Evolutionary conservation across 2,329 filamentous ascomycete species (phyloP).

Genomic region (Phialophora tarda): DNA sequence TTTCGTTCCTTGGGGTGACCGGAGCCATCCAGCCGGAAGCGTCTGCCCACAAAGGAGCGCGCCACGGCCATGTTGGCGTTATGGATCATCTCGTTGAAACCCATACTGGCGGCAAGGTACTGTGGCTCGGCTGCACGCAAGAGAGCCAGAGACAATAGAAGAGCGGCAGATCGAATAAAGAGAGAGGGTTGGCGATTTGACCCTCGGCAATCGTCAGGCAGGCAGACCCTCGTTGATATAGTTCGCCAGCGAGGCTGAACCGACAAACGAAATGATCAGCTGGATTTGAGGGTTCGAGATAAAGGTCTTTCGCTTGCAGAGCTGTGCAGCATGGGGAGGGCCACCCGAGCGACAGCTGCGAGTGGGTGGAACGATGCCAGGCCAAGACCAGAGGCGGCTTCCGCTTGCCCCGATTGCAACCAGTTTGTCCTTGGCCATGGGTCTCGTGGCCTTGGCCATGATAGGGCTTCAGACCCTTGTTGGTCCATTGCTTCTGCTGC

Average conservation of each 20-base stretch:
- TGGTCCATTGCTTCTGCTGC: slow-evolving; percentile 7
- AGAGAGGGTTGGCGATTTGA: background rate
- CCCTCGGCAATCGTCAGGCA: background rate
- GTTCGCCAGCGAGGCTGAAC: slow-evolving; percentile 9
- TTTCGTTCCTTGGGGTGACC: slow-evolving; percentile 77
- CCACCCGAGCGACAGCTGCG: background rate
- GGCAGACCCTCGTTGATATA: background rate
- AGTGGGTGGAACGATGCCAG: slow-evolving; percentile 2
- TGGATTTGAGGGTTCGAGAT: slow-evolving; percentile 6
- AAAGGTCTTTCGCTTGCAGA: slow-evolving; percentile 1
- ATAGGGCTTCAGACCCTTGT: slow-evolving; percentile 1
- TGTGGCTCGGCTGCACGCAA: background rate
- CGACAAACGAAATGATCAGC: background rate
- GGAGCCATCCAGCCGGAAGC: slow-evolving; percentile 80
- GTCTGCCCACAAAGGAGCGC: slow-evolving; percentile 68
- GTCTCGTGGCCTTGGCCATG: slow-evolving; percentile 2
- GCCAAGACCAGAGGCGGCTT: slow-evolving; percentile 12
- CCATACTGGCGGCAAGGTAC: slow-evolving; percentile 16
- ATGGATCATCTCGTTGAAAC: slow-evolving; percentile 46
- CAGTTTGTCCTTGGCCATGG: background rate
- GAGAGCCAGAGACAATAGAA: background rate
- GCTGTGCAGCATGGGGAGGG: slow-evolving; percentile 1
- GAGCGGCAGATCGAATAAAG: background rate
- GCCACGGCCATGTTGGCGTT: slow-evolving; percentile 65
- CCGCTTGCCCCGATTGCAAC: slow-evolving; percentile 1